Conservation (phyloP, 257 asterid species). For the Rubia yunnanensis region DNA sequence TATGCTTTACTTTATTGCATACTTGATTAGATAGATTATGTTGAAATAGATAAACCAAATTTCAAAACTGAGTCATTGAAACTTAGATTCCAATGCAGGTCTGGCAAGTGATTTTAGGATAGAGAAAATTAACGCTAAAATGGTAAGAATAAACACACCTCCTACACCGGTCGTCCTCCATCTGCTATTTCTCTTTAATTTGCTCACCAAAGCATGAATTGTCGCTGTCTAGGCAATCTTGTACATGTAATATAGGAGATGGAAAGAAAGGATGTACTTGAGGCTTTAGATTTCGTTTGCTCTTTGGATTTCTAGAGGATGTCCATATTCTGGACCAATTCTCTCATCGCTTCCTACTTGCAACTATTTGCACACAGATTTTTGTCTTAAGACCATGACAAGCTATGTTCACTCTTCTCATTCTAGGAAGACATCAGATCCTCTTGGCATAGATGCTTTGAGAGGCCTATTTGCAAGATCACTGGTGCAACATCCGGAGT, state of each 20-base stretch:
- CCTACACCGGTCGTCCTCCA: too few species aligned
- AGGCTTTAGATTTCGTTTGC: constrained; percentile 31
- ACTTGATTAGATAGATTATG: too few species aligned
- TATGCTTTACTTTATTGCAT: too few species aligned
- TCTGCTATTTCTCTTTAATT: too few species aligned
- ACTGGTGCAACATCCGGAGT: constrained; percentile 95
- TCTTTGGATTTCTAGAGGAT: constrained; percentile 61
- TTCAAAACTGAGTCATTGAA: too few species aligned
- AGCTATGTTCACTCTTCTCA: constrained; percentile 14
- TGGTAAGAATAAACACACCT: too few species aligned
- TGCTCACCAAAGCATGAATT: too few species aligned
- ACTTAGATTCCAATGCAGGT: too few species aligned
- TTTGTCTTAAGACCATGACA: constrained; percentile 16
- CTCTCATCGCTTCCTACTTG: constrained; percentile 43
- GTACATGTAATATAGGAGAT: constrained; percentile 9
- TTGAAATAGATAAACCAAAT: too few species aligned
- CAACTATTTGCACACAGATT: constrained; percentile 28
- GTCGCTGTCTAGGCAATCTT: background rate
- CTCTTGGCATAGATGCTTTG: constrained; percentile 7
- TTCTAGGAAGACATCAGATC: constrained; percentile 10
- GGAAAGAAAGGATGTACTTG: constrained; percentile 25
- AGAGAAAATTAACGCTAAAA: too few species aligned
- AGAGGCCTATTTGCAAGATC: constrained; percentile 54
- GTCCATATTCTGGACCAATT: constrained; percentile 54
- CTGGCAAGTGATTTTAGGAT: too few species aligned